phyloP scores from a whole-genome alignment of 495 filamentous ascomycete species.

The Physcia stellaris region DNA sequence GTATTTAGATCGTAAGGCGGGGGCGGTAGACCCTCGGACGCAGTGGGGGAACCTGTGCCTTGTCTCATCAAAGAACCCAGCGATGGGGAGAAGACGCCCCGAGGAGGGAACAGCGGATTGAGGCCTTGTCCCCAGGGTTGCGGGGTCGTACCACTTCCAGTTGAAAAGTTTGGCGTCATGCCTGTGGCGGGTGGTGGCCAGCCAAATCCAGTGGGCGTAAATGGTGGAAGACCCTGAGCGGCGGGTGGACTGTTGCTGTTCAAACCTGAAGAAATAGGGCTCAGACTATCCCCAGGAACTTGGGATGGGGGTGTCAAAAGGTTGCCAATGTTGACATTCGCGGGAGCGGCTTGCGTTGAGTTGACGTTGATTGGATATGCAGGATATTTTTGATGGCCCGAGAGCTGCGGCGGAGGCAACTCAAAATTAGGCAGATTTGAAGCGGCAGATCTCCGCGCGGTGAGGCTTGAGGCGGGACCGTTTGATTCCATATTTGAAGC shows the following conservation, averaged over 20 bases:
- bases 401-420: conserved; percentile 35
- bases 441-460: conserved; percentile 44
- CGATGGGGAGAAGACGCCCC: conserved; percentile 43
- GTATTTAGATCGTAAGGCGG: conserved; percentile 45
- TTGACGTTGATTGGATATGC: conserved; percentile 27
- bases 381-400: conserved; percentile 18
- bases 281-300: conserved; percentile 48
- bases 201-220: conserved; percentile 31
- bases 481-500: conserved; percentile 30
- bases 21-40: conserved; percentile 36
- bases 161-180: conserved; percentile 40
- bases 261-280: conserved; percentile 43
- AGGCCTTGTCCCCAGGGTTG: conserved; percentile 30
- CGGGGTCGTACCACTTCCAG: conserved; percentile 32
- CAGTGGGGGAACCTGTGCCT: conserved; percentile 34
- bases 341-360: conserved; percentile 28
- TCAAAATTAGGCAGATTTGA: conserved; percentile 49
- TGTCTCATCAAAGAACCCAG: conserved; percentile 31
- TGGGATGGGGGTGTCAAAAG: conserved; percentile 49
- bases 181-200: conserved; percentile 34
- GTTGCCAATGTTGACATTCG: conserved; percentile 42
- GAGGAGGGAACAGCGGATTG: conserved; percentile 25
- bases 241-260: conserved; percentile 41
- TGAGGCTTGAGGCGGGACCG: conserved; percentile 33
- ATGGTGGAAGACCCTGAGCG: conserved; percentile 29